A percentile compares a stretch with the other conserved stretches of the same genome.
Evolutionary conservation across 345 rosid genomes (phyloP).

Genomic region (Barbarea vulgaris): DNA sequence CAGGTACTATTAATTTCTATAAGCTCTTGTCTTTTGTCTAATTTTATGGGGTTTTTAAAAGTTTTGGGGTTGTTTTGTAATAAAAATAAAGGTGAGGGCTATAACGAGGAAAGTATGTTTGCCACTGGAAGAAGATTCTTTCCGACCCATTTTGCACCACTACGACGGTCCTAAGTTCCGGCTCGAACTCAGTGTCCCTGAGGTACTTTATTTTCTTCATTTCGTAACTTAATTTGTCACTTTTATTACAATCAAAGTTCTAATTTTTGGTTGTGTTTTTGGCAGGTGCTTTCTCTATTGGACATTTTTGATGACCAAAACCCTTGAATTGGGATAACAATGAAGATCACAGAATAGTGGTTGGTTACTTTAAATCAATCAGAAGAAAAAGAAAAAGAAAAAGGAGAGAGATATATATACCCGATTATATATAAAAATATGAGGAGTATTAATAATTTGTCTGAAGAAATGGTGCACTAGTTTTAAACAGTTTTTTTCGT

Average conservation of each 20-base stretch:
- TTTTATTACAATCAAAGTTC: neutral
- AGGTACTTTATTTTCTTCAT: slow-evolving; percentile 45
- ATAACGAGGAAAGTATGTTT: slow-evolving; percentile 78
- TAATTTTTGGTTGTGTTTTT: neutral
- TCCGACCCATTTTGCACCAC: slow-evolving; percentile 97
- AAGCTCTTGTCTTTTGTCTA: neutral
- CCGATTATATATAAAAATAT: slow-evolving; percentile 7
- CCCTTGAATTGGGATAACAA: slow-evolving; percentile 38
- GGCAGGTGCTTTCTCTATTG: slow-evolving; percentile 84
- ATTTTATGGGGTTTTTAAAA: neutral
- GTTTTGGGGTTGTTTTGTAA: neutral
- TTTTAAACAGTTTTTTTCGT: neutral
- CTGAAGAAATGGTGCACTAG: neutral
- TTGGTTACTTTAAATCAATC: slow-evolving; percentile 1
- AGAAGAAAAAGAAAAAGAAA: neutral
- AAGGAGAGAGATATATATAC: neutral
- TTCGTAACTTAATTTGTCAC: neutral
- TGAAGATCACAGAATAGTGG: slow-evolving; percentile 1
- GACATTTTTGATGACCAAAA: slow-evolving; percentile 76
- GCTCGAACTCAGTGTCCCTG: slow-evolving; percentile 87
- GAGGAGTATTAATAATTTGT: slow-evolving; percentile 17
- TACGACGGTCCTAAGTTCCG: slow-evolving; percentile 99
- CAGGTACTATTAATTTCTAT: slow-evolving; percentile 45
- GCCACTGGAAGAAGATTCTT: slow-evolving; percentile 95
- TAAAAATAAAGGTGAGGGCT: slow-evolving; percentile 52